phyloP scores from a whole-genome alignment of 2,329 filamentous ascomycete species.

The Penicillium capsulatum region DNA sequence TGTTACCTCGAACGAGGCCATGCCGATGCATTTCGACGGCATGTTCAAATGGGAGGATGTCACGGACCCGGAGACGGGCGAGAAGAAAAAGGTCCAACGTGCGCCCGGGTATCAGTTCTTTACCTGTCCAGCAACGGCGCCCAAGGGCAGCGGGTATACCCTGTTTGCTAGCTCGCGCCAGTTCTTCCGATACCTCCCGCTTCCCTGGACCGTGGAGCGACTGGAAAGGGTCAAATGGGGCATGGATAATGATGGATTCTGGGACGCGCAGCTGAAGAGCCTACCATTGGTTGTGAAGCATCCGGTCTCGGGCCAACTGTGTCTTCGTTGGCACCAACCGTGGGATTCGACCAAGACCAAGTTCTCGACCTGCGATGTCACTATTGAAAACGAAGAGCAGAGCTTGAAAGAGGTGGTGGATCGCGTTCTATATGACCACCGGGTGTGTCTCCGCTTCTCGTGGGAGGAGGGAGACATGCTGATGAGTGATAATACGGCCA shows the following conservation, averaged over 20 bases:
- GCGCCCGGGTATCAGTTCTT: slow-evolving; percentile 54
- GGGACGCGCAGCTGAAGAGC: slow-evolving; percentile 41
- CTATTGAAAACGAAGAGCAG: slow-evolving; percentile 43
- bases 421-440: slow-evolving; percentile 47
- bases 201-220: slow-evolving; percentile 28
- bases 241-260: slow-evolving; percentile 49
- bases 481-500: slow-evolving; percentile 48
- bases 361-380: slow-evolving; percentile 47
- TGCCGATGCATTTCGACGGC: slow-evolving; percentile 58
- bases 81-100: slow-evolving; percentile 40
- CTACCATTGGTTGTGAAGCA: slow-evolving; percentile 48
- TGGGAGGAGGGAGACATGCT: slow-evolving; percentile 56
- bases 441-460: slow-evolving; percentile 49
- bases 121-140: slow-evolving; percentile 41
- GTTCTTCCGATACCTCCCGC: slow-evolving; percentile 46
- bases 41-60: slow-evolving; percentile 52
- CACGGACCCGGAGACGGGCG: slow-evolving; percentile 35
- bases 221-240: slow-evolving; percentile 39
- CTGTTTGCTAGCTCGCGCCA: slow-evolving; percentile 52
- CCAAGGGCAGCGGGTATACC: slow-evolving; percentile 51
- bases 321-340: slow-evolving; percentile 54
- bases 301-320: slow-evolving; percentile 45
- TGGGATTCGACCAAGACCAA: slow-evolving; percentile 52
- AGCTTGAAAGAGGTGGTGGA: slow-evolving; percentile 40
- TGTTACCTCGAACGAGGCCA: slow-evolving; percentile 51